These are phyloP conservation scores for Ophiostoma angusticollis DNA, from an alignment of 2,329 filamentous ascomycete genomes.

Conservation along the genomic window DNA sequence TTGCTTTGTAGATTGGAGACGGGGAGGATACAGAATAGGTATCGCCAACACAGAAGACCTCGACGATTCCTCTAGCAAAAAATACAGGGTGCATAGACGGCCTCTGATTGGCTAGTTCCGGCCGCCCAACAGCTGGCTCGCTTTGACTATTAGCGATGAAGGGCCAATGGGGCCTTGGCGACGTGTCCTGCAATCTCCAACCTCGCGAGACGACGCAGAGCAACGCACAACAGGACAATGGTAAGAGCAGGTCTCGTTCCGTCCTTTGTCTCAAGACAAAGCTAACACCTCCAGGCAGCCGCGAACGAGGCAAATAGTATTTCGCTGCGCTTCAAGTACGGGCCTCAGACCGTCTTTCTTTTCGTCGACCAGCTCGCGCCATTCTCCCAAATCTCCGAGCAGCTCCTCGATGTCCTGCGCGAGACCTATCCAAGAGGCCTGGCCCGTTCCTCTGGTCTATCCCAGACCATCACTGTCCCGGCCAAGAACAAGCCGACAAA, in stretches of 20 bases:
- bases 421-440: constrained; percentile 45
- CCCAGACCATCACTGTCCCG: constrained; percentile 26
- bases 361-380: constrained; percentile 46
- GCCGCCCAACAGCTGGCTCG: not conserved
- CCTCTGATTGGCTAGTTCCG: not conserved
- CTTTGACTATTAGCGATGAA: not conserved
- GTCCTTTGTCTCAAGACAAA: no score
- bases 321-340: constrained; percentile 61
- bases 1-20: no score
- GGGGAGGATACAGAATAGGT: no score
- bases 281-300: constrained; percentile 4
- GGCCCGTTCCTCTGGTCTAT: constrained; percentile 21
- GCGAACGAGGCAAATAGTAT: constrained; percentile 44
- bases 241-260: constrained; percentile 3
- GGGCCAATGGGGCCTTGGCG: no score
- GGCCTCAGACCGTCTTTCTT: constrained; percentile 57
- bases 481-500: constrained; percentile 22
- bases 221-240: constrained; percentile 10
- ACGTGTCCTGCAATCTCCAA: no score
- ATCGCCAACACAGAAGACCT: no score
- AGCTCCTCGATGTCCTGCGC: constrained; percentile 44
- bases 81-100: not conserved
- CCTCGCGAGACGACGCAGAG: not conserved
- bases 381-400: constrained; percentile 42
- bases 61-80: not conserved